Conservation (phyloP, 768 basidiomycete species). For the Pleurotus pulmonarius region DNA sequence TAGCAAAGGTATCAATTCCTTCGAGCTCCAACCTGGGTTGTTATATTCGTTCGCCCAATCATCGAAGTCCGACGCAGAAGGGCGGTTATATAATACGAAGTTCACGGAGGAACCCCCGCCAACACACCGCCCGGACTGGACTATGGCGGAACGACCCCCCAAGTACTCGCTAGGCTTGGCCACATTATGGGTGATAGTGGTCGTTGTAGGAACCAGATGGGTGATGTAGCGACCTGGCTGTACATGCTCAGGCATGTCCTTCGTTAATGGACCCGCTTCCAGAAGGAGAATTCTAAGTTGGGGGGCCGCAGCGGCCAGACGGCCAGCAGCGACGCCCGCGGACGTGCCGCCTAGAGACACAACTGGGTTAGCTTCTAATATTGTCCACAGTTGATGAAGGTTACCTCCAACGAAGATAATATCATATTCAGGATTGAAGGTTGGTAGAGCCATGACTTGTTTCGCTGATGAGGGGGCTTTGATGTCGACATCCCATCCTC, state of each 20-base stretch:
- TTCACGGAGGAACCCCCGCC: slow-evolving; percentile 19
- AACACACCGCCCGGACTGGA: slow-evolving; percentile 17
- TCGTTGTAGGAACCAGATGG: slow-evolving; percentile 15
- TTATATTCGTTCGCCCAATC: slow-evolving; percentile 19
- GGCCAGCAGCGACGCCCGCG: slow-evolving; percentile 23
- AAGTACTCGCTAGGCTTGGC: slow-evolving; percentile 12
- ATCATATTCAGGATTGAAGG: slow-evolving; percentile 1
- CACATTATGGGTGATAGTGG: slow-evolving; percentile 12
- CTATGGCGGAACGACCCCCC: slow-evolving; percentile 11
- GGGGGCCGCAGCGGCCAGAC: slow-evolving; percentile 21
- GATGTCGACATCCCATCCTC: neutral
- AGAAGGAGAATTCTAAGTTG: slow-evolving; percentile 22
- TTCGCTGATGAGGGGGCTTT: neutral
- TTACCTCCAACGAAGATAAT: slow-evolving; percentile 5
- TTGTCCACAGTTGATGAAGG: neutral
- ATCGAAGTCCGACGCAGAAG: slow-evolving; percentile 23
- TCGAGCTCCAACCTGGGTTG: slow-evolving; percentile 21
- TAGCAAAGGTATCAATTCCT: slow-evolving; percentile 20
- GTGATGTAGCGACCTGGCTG: slow-evolving; percentile 15
- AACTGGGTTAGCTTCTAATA: neutral
- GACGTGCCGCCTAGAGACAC: slow-evolving; percentile 19
- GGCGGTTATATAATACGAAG: slow-evolving; percentile 17
- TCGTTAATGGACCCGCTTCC: slow-evolving; percentile 19
- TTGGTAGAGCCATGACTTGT: neutral
- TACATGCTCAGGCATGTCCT: slow-evolving; percentile 14